These are phyloP conservation scores for Alternaria novae-zelandiae DNA, from an alignment of 2,329 filamentous ascomycete species.

Conservation along the genomic window DNA sequence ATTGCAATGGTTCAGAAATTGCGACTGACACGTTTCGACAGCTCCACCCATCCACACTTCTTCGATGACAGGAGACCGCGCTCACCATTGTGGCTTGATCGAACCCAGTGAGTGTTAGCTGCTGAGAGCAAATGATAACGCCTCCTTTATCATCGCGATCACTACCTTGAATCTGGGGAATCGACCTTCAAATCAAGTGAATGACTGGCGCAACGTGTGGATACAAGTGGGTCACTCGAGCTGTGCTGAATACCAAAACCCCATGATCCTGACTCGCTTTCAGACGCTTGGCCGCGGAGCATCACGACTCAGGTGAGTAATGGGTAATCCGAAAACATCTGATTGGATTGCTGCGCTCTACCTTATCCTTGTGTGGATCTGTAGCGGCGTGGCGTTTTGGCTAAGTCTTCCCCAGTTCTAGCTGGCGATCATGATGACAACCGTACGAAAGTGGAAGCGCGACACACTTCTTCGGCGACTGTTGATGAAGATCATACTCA, in stretches of 20 bases:
- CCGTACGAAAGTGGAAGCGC: background rate
- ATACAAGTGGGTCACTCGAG: background rate
- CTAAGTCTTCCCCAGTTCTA: background rate
- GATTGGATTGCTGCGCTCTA: background rate
- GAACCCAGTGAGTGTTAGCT: background rate
- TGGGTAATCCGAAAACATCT: background rate
- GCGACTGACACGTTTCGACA: background rate
- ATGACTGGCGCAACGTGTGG: background rate
- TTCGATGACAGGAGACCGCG: background rate
- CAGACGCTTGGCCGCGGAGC: background rate
- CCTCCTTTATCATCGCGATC: conserved; percentile 1
- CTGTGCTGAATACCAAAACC: background rate
- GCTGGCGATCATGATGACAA: background rate
- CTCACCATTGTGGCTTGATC: background rate
- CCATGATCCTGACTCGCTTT: background rate
- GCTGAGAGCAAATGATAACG: background rate
- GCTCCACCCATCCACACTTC: background rate
- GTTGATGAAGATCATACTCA: conserved; percentile 2
- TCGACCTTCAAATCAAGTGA: background rate
- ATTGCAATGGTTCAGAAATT: background rate
- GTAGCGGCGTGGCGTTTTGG: background rate
- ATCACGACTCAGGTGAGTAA: background rate
- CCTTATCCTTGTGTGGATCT: background rate
- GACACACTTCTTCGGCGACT: background rate
- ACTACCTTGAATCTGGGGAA: background rate